Conservation (phyloP, 352 stramenopile genomes). For the Phytophthora sp. region DNA sequence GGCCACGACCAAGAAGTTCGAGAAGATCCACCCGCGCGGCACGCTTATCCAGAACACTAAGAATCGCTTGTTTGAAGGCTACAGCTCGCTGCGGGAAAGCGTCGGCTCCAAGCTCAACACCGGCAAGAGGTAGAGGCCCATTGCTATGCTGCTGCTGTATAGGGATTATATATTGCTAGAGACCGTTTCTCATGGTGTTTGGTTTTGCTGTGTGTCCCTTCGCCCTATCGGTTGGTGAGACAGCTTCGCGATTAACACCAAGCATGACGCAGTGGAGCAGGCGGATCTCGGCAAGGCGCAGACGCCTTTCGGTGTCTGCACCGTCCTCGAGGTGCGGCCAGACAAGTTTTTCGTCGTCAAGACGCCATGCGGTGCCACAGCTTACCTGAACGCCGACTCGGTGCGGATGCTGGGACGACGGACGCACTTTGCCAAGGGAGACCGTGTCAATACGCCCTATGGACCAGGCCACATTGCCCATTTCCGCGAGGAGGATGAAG, state of each 20-base stretch:
- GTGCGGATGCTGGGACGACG: constrained; percentile 55
- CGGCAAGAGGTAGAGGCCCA: constrained; percentile 43
- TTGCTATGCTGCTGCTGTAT: constrained; percentile 25
- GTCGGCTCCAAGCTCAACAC: constrained; percentile 72
- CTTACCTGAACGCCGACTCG: constrained; percentile 56
- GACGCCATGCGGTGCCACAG: constrained; percentile 49
- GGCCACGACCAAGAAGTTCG: constrained; percentile 90
- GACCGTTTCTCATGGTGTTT: constrained; percentile 35
- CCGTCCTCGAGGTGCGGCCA: constrained; percentile 47
- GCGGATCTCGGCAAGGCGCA: constrained; percentile 44
- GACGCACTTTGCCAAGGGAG: constrained; percentile 54
- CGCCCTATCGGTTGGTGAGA: constrained; percentile 13
- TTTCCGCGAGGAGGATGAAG: constrained; percentile 64
- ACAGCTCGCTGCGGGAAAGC: constrained; percentile 74
- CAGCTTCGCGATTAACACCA: constrained; percentile 29
- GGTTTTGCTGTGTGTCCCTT: constrained; percentile 22
- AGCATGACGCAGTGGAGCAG: constrained; percentile 30
- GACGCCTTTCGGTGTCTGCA: constrained; percentile 59
- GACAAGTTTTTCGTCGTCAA: constrained; percentile 69
- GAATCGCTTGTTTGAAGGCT: constrained; percentile 79
- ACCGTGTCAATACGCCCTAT: constrained; percentile 62
- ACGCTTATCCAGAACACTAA: constrained; percentile 85
- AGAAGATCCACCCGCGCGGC: constrained; percentile 67
- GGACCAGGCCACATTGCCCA: constrained; percentile 49
- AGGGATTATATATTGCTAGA: constrained; percentile 35